These are phyloP conservation scores for Globisporangium parvum DNA, from an alignment of 352 stramenopile genomes.

Conservation along the genomic window DNA sequence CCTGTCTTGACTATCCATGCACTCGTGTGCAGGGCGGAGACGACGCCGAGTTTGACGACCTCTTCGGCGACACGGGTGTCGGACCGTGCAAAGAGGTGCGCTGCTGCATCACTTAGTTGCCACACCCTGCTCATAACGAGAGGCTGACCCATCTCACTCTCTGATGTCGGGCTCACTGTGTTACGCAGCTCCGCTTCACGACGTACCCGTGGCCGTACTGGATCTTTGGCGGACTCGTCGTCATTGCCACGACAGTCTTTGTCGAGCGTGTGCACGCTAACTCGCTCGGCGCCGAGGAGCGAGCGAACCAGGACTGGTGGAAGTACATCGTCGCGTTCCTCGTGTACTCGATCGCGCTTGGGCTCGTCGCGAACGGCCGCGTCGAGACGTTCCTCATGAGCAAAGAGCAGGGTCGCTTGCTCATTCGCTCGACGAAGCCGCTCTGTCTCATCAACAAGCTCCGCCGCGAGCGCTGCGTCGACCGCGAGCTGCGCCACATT, in stretches of 20 bases:
- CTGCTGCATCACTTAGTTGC: not conserved
- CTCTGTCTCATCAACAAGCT: constrained; percentile 32
- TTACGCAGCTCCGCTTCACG: constrained; percentile 38
- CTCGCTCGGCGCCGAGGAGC: constrained; percentile 11
- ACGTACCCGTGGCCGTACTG: constrained; percentile 59
- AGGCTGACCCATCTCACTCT: not conserved
- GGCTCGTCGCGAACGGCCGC: constrained; percentile 41
- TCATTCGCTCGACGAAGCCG: constrained; percentile 45
- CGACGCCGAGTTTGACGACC: constrained; percentile 20
- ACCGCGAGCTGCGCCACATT: constrained; percentile 50
- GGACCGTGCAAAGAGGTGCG: constrained; percentile 11
- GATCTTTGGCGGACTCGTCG: constrained; percentile 40
- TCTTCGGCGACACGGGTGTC: constrained; percentile 17
- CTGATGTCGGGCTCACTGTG: not conserved
- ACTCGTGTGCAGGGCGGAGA: constrained; percentile 8
- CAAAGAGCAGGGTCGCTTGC: constrained; percentile 29
- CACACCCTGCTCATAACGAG: not conserved
- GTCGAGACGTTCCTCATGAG: constrained; percentile 62
- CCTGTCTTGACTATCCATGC: not conserved
- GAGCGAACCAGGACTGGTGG: constrained; percentile 34
- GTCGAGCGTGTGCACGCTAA: constrained; percentile 41
- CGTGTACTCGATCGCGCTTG: constrained; percentile 39
- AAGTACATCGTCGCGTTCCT: constrained; percentile 58
- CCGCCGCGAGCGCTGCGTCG: constrained; percentile 29
- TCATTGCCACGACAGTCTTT: constrained; percentile 52